Percentiles rank a stretch among this genome's conserved stretches.
These are phyloP conservation scores for Begonia peltatifolia DNA, from an alignment of 306 rosid genomes.

Conservation along the genomic window DNA sequence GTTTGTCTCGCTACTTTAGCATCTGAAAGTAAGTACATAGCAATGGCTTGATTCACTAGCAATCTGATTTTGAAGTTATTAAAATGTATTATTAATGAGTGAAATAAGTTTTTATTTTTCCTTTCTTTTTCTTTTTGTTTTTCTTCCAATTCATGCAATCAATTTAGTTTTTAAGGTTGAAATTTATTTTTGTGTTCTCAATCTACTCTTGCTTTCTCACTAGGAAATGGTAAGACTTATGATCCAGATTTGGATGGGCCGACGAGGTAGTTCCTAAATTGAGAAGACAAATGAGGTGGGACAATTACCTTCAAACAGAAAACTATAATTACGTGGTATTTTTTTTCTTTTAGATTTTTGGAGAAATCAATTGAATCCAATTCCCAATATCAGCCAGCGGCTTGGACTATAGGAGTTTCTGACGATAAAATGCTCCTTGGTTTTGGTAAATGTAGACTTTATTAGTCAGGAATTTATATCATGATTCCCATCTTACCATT, in stretches of 20 bases:
- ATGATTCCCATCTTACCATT: background rate
- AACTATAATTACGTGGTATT: background rate
- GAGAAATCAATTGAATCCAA: constrained; percentile 17
- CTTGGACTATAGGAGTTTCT: constrained; percentile 6
- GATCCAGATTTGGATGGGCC: constrained; percentile 21
- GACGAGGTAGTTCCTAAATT: constrained; percentile 30
- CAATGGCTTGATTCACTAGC: too few species aligned
- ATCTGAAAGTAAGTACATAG: constrained; percentile 38
- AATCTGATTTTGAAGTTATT: too few species aligned
- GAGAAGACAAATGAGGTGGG: background rate
- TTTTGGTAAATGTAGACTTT: constrained; percentile 15
- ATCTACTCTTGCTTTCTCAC: background rate
- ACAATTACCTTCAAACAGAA: background rate
- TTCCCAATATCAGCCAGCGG: constrained; percentile 15
- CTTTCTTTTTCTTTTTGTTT: too few species aligned
- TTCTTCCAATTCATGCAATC: too few species aligned
- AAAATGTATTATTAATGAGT: background rate
- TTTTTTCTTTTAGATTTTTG: constrained; percentile 4
- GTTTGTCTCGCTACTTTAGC: constrained; percentile 72
- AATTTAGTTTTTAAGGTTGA: too few species aligned
- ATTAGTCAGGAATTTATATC: background rate
- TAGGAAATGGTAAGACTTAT: constrained; percentile 19
- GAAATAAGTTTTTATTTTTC: too few species aligned
- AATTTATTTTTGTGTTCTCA: too few species aligned
- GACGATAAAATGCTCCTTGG: constrained; percentile 15